phyloP scores from a whole-genome alignment of 495 filamentous ascomycete genomes.

The Hapsidospora chrysogenum region DNA sequence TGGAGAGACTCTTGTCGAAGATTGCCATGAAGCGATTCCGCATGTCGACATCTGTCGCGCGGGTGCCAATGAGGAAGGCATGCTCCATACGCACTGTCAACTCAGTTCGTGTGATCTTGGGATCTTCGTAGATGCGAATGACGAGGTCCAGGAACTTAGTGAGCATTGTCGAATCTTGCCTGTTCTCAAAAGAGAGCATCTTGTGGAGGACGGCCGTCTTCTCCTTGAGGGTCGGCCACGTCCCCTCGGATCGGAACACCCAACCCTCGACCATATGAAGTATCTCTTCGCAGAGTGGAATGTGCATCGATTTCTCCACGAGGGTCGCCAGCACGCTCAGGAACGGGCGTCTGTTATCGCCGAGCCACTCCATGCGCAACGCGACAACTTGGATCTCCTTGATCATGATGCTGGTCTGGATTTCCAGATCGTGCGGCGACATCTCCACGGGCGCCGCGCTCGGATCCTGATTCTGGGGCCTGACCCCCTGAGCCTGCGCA shows the following conservation, averaged over 20 bases:
- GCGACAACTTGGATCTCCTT: conserved; percentile 89
- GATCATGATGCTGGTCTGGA: conserved; percentile 73
- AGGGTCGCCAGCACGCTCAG: conserved; percentile 85
- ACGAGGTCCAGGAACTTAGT: conserved; percentile 90
- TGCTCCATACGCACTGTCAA: conserved; percentile 93
- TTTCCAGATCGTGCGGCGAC: conserved; percentile 60
- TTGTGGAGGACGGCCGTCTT: conserved; percentile 94
- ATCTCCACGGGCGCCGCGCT: conserved; percentile 36
- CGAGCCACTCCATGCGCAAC: conserved; percentile 82
- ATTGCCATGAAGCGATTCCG: conserved; percentile 89
- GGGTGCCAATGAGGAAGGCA: conserved; percentile 88
- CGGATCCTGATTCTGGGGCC: conserved; percentile 22
- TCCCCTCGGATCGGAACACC: conserved; percentile 86
- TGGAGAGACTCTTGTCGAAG: conserved; percentile 80
- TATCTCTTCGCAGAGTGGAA: conserved; percentile 74
- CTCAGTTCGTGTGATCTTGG: conserved; percentile 85
- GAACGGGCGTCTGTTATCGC: conserved; percentile 81
- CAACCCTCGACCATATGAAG: conserved; percentile 86
- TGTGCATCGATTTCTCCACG: conserved; percentile 83
- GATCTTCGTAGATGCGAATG: conserved; percentile 93
- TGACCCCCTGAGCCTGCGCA: conserved; percentile 21
- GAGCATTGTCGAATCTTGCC: conserved; percentile 64
- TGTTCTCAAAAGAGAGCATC: conserved; percentile 87
- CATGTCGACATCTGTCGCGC: conserved; percentile 93
- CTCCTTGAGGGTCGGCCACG: conserved; percentile 92